phyloP scores from a whole-genome alignment of 2,329 filamentous ascomycete genomes.

The Phialophora macrospora region DNA sequence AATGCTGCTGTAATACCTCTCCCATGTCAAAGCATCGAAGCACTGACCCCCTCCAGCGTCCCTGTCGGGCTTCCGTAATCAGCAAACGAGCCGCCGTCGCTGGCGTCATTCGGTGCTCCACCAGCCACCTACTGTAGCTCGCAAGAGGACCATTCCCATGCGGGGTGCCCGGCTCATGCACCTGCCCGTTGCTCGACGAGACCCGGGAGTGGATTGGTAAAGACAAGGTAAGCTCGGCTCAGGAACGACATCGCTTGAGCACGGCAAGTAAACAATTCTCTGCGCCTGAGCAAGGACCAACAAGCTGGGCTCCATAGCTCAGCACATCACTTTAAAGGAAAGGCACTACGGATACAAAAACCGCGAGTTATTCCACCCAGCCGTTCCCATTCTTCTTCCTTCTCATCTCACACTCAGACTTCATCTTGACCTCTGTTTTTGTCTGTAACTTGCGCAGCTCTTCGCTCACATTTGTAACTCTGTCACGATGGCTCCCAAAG shows the following conservation, averaged over 20 bases:
- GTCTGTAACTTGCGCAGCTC: slow-evolving; percentile 1
- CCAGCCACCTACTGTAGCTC: background rate
- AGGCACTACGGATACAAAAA: slow-evolving; percentile 22
- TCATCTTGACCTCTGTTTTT: background rate
- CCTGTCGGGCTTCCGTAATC: background rate
- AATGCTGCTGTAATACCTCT: slow-evolving; percentile 1
- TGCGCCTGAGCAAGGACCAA: background rate
- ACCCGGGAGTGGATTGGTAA: slow-evolving; percentile 4
- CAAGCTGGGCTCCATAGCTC: background rate
- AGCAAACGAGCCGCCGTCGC: background rate
- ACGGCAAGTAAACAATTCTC: slow-evolving; percentile 1
- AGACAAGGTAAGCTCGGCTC: slow-evolving; percentile 6
- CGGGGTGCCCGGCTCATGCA: background rate
- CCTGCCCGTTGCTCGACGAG: background rate
- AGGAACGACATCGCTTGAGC: slow-evolving; percentile 1
- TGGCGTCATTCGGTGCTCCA: slow-evolving; percentile 13
- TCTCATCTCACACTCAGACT: slow-evolving; percentile 4
- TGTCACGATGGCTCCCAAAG: slow-evolving; percentile 79
- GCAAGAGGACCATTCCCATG: background rate
- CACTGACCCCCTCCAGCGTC: background rate
- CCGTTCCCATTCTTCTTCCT: background rate
- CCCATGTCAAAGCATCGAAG: background rate
- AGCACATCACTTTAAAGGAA: slow-evolving; percentile 1
- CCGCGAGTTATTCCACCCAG: background rate
- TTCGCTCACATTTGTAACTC: slow-evolving; percentile 2